Conservation (phyloP, 2,329 filamentous ascomycete species). For the Botrytis byssoidea region DNA sequence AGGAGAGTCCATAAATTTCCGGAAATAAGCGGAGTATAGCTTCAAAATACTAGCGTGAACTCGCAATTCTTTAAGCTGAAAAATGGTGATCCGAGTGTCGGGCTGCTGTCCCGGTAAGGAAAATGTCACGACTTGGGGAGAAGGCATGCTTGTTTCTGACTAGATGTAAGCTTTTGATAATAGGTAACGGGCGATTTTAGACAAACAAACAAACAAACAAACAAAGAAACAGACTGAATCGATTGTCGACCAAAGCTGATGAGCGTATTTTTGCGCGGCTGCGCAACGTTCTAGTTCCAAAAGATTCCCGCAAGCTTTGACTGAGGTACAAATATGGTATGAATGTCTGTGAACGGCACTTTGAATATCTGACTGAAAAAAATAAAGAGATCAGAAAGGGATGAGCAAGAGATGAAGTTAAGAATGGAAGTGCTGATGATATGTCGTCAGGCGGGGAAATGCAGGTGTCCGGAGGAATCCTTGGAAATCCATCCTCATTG, state of each 20-base stretch:
- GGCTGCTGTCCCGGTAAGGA: background rate
- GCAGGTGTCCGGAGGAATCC: no score
- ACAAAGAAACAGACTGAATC: background rate
- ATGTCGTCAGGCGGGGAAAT: no score
- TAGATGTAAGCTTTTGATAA: background rate
- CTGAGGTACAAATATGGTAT: background rate
- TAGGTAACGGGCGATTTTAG: background rate
- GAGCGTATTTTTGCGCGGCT: background rate
- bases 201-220: background rate
- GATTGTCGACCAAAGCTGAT: background rate
- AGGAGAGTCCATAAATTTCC: constrained; percentile 23
- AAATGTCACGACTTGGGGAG: background rate
- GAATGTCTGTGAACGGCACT: background rate
- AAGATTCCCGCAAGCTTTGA: background rate
- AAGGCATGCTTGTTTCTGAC: background rate
- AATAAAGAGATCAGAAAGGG: background rate
- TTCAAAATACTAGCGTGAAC: constrained; percentile 23
- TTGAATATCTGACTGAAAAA: background rate
- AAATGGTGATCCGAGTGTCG: background rate
- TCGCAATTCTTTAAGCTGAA: background rate
- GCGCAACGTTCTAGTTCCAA: background rate
- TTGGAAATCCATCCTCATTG: background rate
- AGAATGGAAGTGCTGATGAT: no score
- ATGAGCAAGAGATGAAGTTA: background rate
- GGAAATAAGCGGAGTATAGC: constrained; percentile 22